Evolutionary conservation across 805 yeast species (phyloP).

Genomic region (Cyberlindnera japonica): DNA sequence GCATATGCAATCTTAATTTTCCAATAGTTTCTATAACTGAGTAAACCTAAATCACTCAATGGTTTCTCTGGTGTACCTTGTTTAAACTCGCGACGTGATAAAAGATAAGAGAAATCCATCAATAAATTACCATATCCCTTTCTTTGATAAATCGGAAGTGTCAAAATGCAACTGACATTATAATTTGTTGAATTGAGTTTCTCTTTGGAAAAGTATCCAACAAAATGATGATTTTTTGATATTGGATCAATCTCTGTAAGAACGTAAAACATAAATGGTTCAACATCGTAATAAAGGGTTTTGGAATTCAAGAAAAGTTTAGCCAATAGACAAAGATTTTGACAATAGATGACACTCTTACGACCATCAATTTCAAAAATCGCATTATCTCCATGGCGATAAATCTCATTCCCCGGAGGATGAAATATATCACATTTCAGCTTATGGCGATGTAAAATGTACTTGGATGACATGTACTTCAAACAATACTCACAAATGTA

Average conservation of each 20-base stretch:
- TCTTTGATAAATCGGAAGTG: conserved; percentile 83
- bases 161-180: conserved; percentile 86
- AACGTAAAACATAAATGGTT: conserved; percentile 88
- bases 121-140: conserved; percentile 86
- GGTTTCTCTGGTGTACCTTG: conserved; percentile 97
- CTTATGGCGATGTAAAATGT: conserved; percentile 63
- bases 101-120: conserved; percentile 83
- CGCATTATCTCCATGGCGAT: conserved; percentile 64
- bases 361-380: conserved; percentile 94
- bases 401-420: conserved; percentile 93
- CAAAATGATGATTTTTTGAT: conserved; percentile 59
- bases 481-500: conserved; percentile 83
- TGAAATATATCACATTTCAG: conserved; percentile 65
- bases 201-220: conserved; percentile 94
- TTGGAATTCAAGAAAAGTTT: conserved; percentile 87
- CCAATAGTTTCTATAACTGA: conserved; percentile 90
- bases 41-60: conserved; percentile 75
- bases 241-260: conserved; percentile 61
- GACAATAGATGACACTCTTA: conserved; percentile 77
- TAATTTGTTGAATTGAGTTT: conserved; percentile 66
- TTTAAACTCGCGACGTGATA: conserved; percentile 70
- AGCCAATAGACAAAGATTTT: conserved; percentile 84
- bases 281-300: conserved; percentile 90
- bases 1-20: conserved; percentile 53
- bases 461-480: conserved; percentile 70